Base-by-base conservation (phyloP, 805 yeast genomes). In the Teunomyces lycoperdinae region DNA sequence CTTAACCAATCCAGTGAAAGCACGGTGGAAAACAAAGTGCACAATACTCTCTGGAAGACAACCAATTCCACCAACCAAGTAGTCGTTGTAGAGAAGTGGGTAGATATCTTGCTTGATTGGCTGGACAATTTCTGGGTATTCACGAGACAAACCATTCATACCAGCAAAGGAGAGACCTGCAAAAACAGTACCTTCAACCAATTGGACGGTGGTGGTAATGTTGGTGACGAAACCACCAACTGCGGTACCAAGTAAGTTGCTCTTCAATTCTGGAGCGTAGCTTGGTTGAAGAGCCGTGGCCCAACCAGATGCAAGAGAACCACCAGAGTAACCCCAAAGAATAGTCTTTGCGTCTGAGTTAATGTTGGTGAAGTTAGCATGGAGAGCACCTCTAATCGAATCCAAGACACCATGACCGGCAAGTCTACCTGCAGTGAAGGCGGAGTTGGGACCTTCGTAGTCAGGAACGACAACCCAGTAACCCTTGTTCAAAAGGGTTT, bases 291-390 rank as follows among this genome's bases (percentile, higher is more conserved):
- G 51, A 7, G 65, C 58, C 3, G 69, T 64, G 10, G 73, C 73
- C 75, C 75, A 71, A 5, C 68, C 62, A 13, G 67, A 45, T 10
- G 75, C 71, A 28, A 69, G 49, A 1, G 71, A 58, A 8, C 74
- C 75, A n/a, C 76, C 76, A 3, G 71, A 66, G 45, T 64, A 71
- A 0, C 76, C 76, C 68, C 68, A 67, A 41, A 70, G 32, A 3
- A 47, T 50, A 5, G 55, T 50, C 13, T 51, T 39, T 1, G 71
- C 63, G 33, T 57, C 53, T 5, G 50, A 14, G 9, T 48, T 33
- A 16, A 64, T 34, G 1, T 63, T 63, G 1, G 68, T 54, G 16
- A 48, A 26, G 26, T 57, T 47, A 7, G 59, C 43, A 4, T 47
- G 33, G 31, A 69, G 53, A 1, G 58, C 52, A 2, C 65, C 75